Evolutionary conservation across 805 yeast species (phyloP).

Genomic region (Metschnikowia koreensis): DNA sequence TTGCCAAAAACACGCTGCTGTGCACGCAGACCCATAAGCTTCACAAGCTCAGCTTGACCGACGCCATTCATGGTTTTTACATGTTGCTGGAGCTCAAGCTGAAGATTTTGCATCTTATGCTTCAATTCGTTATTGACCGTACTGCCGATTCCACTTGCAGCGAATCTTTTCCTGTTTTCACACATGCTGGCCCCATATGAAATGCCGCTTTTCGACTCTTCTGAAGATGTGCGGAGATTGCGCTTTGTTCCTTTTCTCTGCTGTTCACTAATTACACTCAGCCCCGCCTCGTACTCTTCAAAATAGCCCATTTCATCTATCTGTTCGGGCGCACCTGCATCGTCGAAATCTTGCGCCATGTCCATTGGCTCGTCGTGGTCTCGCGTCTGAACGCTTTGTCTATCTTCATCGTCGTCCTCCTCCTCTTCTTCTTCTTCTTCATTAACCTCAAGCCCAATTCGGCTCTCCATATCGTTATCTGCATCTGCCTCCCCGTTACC

Average conservation of each 20-base stretch:
- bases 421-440: not conserved
- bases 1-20: conserved; percentile 16
- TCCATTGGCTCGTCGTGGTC: conserved; percentile 1
- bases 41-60: conserved; percentile 17
- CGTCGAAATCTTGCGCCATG: conserved; percentile 6
- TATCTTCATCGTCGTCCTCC: not conserved
- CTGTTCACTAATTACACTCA: conserved; percentile 11
- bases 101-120: conserved; percentile 15
- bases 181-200: conserved; percentile 5
- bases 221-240: conserved; percentile 9
- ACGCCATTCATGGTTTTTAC: conserved; percentile 7
- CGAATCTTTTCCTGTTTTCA: conserved; percentile 14
- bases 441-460: conserved; percentile 4
- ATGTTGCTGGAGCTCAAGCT: conserved; percentile 12
- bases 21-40: conserved; percentile 8
- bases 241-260: conserved; percentile 17
- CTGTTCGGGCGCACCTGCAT: not conserved
- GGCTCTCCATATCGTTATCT: conserved; percentile 10
- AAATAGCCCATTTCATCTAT: not conserved
- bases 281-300: conserved; percentile 6
- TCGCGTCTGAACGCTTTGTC: conserved; percentile 2
- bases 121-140: conserved; percentile 12
- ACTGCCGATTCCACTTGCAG: conserved; percentile 7
- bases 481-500: conserved; percentile 7
- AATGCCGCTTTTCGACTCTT: conserved; percentile 3